These are phyloP conservation scores for Picochlorum sp. DNA, from an alignment of 139 green algal species.

Conservation along the genomic window DNA sequence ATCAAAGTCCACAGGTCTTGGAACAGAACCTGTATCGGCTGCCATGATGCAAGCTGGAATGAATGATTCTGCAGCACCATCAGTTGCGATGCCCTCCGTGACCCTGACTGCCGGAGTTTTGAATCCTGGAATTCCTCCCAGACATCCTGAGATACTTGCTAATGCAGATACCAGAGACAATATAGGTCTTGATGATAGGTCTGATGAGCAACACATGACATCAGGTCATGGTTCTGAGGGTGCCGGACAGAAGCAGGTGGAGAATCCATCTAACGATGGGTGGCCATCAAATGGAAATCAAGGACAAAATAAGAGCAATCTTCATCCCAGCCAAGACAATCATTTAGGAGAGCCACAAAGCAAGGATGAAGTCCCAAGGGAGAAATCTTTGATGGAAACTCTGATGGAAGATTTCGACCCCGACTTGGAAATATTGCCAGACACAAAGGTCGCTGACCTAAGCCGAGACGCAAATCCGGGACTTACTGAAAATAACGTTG, in stretches of 20 bases:
- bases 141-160: too few species aligned
- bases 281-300: too few species aligned
- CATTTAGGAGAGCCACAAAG: too few species aligned
- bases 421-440: background rate
- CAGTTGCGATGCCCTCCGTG: background rate
- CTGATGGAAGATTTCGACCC: conserved; percentile 4
- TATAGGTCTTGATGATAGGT: too few species aligned
- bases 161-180: too few species aligned
- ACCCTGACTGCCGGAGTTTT: background rate
- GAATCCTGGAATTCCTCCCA: too few species aligned
- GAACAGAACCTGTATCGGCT: background rate
- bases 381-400: background rate
- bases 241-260: too few species aligned
- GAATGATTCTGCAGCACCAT: background rate
- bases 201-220: too few species aligned
- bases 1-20: background rate
- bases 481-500: background rate
- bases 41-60: conserved; percentile 13
- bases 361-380: background rate
- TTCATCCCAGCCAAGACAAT: too few species aligned
- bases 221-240: too few species aligned
- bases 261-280: too few species aligned
- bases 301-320: too few species aligned
- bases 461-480: background rate
- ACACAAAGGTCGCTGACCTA: background rate